Base-by-base conservation (phyloP, 2,329 filamentous ascomycete species). In the Trichoderma afroharzianum region DNA sequence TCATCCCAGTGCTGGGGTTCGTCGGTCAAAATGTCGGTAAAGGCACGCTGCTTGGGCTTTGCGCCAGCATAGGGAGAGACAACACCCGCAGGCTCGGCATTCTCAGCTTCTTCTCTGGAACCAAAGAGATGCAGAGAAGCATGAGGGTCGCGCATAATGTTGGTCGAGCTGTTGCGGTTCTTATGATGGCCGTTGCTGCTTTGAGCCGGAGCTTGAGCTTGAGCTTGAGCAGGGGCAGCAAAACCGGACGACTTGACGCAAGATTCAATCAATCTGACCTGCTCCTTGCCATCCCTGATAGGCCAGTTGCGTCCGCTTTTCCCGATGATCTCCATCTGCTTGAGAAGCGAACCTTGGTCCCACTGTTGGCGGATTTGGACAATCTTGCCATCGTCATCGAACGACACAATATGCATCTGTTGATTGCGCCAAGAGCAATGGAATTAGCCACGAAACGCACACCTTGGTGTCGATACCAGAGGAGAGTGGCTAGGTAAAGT, bases 331-430 rank as follows among this genome's bases (percentile, higher is more conserved):
- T 98, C 95, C 74, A 98, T 88, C 81, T 97, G 92, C 84, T 96
- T 98, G 75, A 99, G 88, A 53, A 99, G 88, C 68, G 94, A 92
- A 73, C 91, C 95, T 82, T 99, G 96, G 80, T 99, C 96, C 96
- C 96, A 99, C 80, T 92, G 93, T 76, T 95, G 89, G 76, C 95
- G 93, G 74, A 98, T 93, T 81, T 96, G 93, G 72, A 88, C 81
- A 79, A 99, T 98, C 83, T 93, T 94, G 80, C 90, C 88, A 61
- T 91, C 82, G 75, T 82, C 80, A 81, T 97, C 88, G 82, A 98
- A 97, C 71, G 90, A 88, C 75, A 99, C 95, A 74, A 98, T 91
- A 84, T 99, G 96, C 77, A 91, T 88, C 93, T 96, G 55, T 33
- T 12, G 21, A 36, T 58, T 12, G 36, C 32, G 53, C 59, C 30